Evolutionary conservation across 2,329 filamentous ascomycete genomes (phyloP).

Genomic region (Venturia oleaginea): DNA sequence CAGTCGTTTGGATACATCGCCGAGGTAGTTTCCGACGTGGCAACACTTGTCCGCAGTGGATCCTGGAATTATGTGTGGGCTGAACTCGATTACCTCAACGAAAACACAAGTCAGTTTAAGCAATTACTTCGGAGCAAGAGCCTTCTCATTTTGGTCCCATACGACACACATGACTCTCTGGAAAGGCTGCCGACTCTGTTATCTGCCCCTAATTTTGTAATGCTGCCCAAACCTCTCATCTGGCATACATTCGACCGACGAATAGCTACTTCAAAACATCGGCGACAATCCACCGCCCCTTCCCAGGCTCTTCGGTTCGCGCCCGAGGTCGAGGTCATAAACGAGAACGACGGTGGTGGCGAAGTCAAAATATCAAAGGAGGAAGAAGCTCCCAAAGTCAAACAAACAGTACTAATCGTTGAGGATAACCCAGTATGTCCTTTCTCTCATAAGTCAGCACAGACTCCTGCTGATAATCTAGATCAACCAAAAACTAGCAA

Average conservation of each 20-base stretch:
- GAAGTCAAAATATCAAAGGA: not conserved
- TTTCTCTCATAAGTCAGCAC: not conserved
- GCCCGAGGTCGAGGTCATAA: slow-evolving; percentile 11
- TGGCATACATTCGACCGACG: slow-evolving; percentile 12
- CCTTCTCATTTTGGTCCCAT: slow-evolving; percentile 9
- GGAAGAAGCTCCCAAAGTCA: not conserved
- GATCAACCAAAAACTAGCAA: slow-evolving; percentile 13
- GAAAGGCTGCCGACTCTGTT: slow-evolving; percentile 1
- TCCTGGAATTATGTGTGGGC: slow-evolving; percentile 11
- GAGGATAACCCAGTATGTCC: slow-evolving; percentile 11
- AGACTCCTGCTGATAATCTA: not conserved
- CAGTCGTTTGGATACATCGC: slow-evolving; percentile 4
- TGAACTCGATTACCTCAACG: slow-evolving; percentile 9
- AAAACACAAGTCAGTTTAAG: not conserved
- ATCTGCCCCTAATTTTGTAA: slow-evolving; percentile 9
- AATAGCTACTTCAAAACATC: not conserved
- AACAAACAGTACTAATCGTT: slow-evolving; percentile 7
- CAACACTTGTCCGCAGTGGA: not conserved
- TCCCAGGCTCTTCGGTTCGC: slow-evolving; percentile 12
- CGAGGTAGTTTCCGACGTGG: not conserved
- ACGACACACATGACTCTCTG: slow-evolving; percentile 12
- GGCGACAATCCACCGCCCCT: slow-evolving; percentile 10
- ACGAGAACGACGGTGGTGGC: not conserved
- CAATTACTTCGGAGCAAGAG: not conserved
- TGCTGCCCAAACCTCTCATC: slow-evolving; percentile 12